phyloP scores from a whole-genome alignment of 2,329 filamentous ascomycete species.

The Aspergillus glaucus region DNA sequence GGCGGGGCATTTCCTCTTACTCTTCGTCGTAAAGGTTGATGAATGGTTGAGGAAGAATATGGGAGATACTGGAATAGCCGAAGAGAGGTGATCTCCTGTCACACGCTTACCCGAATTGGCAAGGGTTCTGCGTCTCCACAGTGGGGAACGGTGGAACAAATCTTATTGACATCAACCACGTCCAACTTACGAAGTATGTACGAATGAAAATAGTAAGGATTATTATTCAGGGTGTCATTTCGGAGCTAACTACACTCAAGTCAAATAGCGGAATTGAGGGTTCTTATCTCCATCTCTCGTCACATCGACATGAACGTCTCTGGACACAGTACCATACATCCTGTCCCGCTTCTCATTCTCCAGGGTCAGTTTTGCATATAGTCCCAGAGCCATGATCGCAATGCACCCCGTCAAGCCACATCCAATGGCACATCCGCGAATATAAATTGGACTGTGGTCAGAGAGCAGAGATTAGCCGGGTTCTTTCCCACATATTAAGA shows the following conservation, averaged over 20 bases:
- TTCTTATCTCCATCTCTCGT: constrained; percentile 17
- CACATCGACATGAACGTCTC: constrained; percentile 16
- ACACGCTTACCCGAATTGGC: too few species aligned
- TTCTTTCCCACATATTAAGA: neutral
- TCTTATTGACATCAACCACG: too few species aligned
- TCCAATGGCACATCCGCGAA: constrained; percentile 16
- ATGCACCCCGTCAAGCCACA: constrained; percentile 18
- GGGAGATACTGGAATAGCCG: too few species aligned
- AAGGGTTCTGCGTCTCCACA: too few species aligned
- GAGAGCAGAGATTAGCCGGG: neutral
- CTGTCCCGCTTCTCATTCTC: constrained; percentile 17
- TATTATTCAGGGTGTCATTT: too few species aligned
- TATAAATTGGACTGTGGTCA: constrained; percentile 11
- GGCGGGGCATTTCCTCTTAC: too few species aligned
- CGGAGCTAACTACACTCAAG: constrained; percentile 2
- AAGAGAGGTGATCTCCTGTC: too few species aligned
- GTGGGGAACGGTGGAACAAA: too few species aligned
- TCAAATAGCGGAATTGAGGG: constrained; percentile 17
- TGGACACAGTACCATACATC: constrained; percentile 13
- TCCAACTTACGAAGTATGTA: too few species aligned
- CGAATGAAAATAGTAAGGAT: too few species aligned
- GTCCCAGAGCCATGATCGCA: constrained; percentile 14
- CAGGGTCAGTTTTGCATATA: constrained; percentile 10
- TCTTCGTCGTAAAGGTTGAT: too few species aligned
- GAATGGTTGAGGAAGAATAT: too few species aligned